phyloP scores from a whole-genome alignment of 2,329 filamentous ascomycete genomes.

The Beauveria sp. region DNA sequence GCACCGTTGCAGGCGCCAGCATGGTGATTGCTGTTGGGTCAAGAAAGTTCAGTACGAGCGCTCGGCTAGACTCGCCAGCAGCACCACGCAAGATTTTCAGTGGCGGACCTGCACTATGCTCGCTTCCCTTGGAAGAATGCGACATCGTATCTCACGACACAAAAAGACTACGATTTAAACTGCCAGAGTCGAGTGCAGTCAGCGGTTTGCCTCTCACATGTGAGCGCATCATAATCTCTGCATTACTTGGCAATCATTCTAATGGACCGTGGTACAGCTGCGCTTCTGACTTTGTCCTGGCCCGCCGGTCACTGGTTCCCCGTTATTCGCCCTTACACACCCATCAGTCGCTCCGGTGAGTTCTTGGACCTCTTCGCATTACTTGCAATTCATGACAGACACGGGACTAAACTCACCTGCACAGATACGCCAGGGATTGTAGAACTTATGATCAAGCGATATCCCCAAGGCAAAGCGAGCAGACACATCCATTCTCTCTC shows the following conservation, averaged over 20 bases:
- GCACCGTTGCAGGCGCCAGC: not conserved
- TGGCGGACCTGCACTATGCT: not conserved
- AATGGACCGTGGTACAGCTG: not conserved
- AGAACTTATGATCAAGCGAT: not conserved
- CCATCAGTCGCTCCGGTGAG: not conserved
- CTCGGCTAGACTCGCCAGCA: not conserved
- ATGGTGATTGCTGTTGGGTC: not conserved
- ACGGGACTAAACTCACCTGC: too few relatives aligned
- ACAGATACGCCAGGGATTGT: not conserved
- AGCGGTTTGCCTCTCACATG: not conserved
- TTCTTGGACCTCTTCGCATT: too few relatives aligned
- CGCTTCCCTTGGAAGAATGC: not conserved
- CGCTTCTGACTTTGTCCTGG: not conserved
- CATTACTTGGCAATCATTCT: not conserved
- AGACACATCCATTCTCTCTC: not conserved
- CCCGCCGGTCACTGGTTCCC: not conserved
- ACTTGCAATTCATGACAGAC: too few relatives aligned
- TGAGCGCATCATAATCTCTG: not conserved
- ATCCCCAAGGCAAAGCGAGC: not conserved
- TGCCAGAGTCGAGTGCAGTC: not conserved
- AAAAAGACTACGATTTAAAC: not conserved
- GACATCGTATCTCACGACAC: not conserved
- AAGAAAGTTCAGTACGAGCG: not conserved
- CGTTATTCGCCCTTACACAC: not conserved
- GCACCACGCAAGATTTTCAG: constrained; percentile 16